Conservation (phyloP, 2,329 filamentous ascomycete genomes). For the Lojkania enalia region DNA sequence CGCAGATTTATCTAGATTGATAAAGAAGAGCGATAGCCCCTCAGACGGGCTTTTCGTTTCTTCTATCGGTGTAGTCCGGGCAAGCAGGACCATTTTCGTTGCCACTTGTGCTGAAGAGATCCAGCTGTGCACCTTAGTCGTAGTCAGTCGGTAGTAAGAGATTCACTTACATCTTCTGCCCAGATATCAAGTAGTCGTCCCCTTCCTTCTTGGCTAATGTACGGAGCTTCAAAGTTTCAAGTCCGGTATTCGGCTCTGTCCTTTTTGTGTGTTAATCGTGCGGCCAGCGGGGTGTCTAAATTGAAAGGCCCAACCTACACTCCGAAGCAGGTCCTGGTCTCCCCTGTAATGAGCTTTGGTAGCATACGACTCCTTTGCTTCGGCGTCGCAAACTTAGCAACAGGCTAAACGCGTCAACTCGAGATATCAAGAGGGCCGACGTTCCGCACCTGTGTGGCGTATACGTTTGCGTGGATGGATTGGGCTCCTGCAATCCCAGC, state of each 20-base stretch:
- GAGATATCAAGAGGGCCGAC: not conserved
- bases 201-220: slow-evolving; percentile 66
- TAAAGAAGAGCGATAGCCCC: slow-evolving; percentile 78
- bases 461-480: slow-evolving; percentile 65
- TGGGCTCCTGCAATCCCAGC: slow-evolving; percentile 73
- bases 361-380: slow-evolving; percentile 67
- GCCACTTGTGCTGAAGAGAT: slow-evolving; percentile 85
- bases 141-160: not conserved
- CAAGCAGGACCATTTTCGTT: slow-evolving; percentile 79
- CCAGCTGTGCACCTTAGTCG: slow-evolving; percentile 54
- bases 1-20: slow-evolving; percentile 67
- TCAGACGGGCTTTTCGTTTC: slow-evolving; percentile 71
- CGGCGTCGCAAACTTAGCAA: slow-evolving; percentile 71
- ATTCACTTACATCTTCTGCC: slow-evolving; percentile 69
- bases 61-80: slow-evolving; percentile 71
- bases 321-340: slow-evolving; percentile 75
- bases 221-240: slow-evolving; percentile 73
- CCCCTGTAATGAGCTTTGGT: slow-evolving; percentile 70
- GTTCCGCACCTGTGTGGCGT: slow-evolving; percentile 61
- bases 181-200: slow-evolving; percentile 67
- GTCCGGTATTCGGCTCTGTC: slow-evolving; percentile 79
- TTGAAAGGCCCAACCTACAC: slow-evolving; percentile 54
- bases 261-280: too few relatives aligned
- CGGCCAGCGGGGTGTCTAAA: too few relatives aligned
- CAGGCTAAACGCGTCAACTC: slow-evolving; percentile 50